Percentiles rank a stretch among this genome's conserved stretches.
Conservation (phyloP, 129 eudicot species). For the Deinandra increscens region DNA sequence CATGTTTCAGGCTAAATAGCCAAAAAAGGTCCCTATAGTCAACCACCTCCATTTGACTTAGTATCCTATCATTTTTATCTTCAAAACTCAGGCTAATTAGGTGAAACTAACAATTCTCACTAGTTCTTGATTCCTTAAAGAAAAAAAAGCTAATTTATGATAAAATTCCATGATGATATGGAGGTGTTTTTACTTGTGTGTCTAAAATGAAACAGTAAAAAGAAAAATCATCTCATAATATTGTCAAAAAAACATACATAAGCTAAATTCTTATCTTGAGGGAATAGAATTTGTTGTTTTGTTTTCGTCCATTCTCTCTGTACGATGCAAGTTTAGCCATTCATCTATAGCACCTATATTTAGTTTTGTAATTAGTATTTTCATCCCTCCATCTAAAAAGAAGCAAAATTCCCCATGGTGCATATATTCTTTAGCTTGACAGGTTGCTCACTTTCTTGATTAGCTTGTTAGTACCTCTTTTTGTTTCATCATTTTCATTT, state of each 20-base stretch:
- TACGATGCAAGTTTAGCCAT: constrained; percentile 9
- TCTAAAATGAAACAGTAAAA: background rate
- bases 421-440: background rate
- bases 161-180: background rate
- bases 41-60: background rate
- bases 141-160: constrained; percentile 1
- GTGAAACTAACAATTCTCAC: background rate
- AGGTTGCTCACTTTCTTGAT: background rate
- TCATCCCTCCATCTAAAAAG: background rate
- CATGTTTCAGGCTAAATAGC: background rate
- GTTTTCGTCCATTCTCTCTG: background rate
- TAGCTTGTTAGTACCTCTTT: background rate
- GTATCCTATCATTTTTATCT: background rate
- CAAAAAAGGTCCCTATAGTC: background rate
- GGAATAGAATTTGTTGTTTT: background rate
- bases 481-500: background rate
- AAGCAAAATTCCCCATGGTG: background rate
- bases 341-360: background rate
- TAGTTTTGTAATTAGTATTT: background rate
- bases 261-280: background rate
- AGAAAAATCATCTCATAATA: background rate
- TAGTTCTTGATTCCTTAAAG: background rate
- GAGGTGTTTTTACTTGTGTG: constrained; percentile 8
- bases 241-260: background rate
- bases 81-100: background rate